Evolutionary conservation across 2,329 filamentous ascomycete genomes (phyloP).

Genomic region (Onygenales sp.): DNA sequence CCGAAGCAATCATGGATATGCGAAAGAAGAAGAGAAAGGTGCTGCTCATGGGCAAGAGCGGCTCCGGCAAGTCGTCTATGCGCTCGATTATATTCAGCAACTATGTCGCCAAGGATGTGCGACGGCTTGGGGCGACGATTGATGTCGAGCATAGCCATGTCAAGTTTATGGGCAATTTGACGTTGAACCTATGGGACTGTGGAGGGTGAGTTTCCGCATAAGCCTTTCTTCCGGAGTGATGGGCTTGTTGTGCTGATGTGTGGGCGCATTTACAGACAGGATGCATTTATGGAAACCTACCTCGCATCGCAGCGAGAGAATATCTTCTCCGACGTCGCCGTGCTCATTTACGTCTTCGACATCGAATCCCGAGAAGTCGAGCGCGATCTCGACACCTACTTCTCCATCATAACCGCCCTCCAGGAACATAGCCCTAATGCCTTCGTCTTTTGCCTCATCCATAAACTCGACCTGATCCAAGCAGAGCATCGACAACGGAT

Average conservation of each 20-base stretch:
- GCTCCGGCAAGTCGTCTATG: conserved; percentile 97
- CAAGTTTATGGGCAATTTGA: conserved; percentile 96
- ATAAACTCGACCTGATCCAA: conserved; percentile 97
- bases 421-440: conserved; percentile 72
- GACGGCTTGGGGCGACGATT: conserved; percentile 87
- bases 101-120: conserved; percentile 92
- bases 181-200: conserved; percentile 97
- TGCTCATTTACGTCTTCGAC: conserved; percentile 98
- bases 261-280: conserved; percentile 53
- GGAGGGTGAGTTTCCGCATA: conserved; percentile 54
- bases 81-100: conserved; percentile 98
- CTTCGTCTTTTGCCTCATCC: conserved; percentile 87
- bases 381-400: conserved; percentile 85
- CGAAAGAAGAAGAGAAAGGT: conserved; percentile 74
- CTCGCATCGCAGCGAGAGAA: conserved; percentile 89
- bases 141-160: conserved; percentile 98
- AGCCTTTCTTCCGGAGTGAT: not conserved
- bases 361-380: conserved; percentile 93
- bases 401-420: conserved; percentile 78
- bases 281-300: conserved; percentile 98
- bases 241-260: not conserved
- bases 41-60: conserved; percentile 86
- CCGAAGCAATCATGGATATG: conserved; percentile 29
- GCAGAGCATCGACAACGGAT: conserved; percentile 66
- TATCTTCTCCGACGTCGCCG: conserved; percentile 92